A percentile compares a stretch with the other conserved stretches of the same genome.
phyloP scores from a whole-genome alignment of 2,329 filamentous ascomycete genomes.

The Orbilia brochopaga region DNA sequence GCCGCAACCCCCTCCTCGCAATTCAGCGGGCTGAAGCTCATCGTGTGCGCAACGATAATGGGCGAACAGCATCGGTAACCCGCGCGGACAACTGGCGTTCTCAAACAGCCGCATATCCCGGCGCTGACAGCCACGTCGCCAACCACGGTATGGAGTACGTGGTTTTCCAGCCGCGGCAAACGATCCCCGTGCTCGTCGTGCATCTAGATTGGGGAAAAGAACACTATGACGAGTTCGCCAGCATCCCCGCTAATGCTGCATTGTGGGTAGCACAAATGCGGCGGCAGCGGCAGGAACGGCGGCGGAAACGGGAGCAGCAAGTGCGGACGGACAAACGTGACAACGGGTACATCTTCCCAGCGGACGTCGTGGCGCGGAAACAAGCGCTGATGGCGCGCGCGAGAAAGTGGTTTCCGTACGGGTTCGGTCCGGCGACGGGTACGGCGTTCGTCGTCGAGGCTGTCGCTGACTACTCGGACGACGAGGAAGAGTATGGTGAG shows the following conservation, averaged over 20 bases:
- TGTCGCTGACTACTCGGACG: constrained; percentile 59
- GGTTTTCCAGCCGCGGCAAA: constrained; percentile 60
- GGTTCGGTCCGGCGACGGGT: constrained; percentile 60
- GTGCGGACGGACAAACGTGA: neutral
- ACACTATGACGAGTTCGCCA: constrained; percentile 54
- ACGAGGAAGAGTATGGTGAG: constrained; percentile 60
- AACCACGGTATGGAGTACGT: constrained; percentile 59
- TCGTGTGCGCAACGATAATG: constrained; percentile 62
- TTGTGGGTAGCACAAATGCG: constrained; percentile 47
- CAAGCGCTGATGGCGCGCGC: constrained; percentile 59
- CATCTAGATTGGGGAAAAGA: constrained; percentile 60
- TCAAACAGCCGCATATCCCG: constrained; percentile 54
- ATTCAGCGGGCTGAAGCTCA: constrained; percentile 59
- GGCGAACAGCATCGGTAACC: constrained; percentile 57
- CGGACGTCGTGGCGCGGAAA: constrained; percentile 58
- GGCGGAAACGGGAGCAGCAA: constrained; percentile 14
- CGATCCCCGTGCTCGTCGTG: constrained; percentile 61
- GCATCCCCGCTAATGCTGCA: constrained; percentile 52
- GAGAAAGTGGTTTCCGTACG: constrained; percentile 62
- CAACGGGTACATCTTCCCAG: constrained; percentile 55
- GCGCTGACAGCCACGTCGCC: constrained; percentile 58
- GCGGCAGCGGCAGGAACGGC: constrained; percentile 14
- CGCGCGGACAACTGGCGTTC: constrained; percentile 54
- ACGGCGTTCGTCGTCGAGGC: constrained; percentile 61
- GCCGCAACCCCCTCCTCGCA: constrained; percentile 55